Conservation (phyloP, 352 stramenopile genomes). For the Phytopythium chamaehyphon region DNA sequence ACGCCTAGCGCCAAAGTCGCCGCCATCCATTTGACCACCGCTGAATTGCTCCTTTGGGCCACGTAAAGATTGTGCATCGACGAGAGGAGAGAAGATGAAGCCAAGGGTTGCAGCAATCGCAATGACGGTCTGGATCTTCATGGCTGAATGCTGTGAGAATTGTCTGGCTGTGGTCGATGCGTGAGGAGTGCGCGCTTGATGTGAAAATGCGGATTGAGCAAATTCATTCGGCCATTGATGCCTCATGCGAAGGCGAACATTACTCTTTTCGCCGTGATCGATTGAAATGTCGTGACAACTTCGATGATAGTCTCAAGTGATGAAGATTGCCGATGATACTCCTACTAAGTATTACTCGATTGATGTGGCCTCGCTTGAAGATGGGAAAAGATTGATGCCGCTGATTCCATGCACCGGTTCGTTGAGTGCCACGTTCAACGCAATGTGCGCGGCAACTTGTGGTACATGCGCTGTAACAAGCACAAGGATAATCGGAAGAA, state of each 20-base stretch:
- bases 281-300: too few species aligned
- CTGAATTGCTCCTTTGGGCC: constrained; percentile 1
- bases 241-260: too few species aligned
- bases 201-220: not conserved
- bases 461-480: constrained; percentile 1
- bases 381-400: constrained; percentile 1
- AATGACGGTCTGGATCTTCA: constrained; percentile 2
- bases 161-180: not conserved
- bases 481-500: constrained; percentile 9
- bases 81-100: not conserved
- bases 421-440: constrained; percentile 2
- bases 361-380: not conserved
- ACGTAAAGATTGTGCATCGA: not conserved
- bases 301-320: too few species aligned
- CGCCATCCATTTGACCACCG: not conserved
- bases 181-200: not conserved
- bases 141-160: not conserved
- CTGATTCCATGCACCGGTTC: constrained; percentile 3
- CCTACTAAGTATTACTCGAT: too few species aligned
- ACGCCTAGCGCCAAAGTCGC: not conserved
- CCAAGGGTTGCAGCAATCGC: not conserved
- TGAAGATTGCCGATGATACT: too few species aligned
- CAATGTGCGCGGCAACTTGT: not conserved
- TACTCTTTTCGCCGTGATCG: too few species aligned
- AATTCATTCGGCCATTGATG: too few species aligned